A percentile compares a stretch with the other conserved stretches of the same genome.
Conservation (phyloP, 2,329 filamentous ascomycete genomes). For the Karstenula rhodostoma region DNA sequence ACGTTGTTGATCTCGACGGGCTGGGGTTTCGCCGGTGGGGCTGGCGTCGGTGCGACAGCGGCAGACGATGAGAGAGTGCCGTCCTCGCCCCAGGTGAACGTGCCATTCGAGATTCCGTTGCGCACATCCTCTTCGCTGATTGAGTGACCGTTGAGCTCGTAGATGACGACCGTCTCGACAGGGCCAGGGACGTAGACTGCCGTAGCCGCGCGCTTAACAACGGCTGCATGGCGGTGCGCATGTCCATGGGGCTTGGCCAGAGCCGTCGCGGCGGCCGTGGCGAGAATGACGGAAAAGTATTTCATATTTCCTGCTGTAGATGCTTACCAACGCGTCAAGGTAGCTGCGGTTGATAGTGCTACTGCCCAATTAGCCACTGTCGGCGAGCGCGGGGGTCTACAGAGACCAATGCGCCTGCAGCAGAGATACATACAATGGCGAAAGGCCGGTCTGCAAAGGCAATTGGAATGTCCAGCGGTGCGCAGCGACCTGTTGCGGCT, state of each 20-base stretch:
- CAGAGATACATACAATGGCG: neutral
- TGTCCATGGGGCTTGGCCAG: conserved; percentile 68
- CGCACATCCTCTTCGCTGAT: conserved; percentile 72
- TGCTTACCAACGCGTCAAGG: conserved; percentile 8
- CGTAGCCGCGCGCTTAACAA: conserved; percentile 61
- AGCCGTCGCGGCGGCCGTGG: conserved; percentile 56
- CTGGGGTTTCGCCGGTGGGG: conserved; percentile 22
- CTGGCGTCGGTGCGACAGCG: conserved; percentile 26
- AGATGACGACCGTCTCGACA: conserved; percentile 71
- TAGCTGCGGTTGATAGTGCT: conserved; percentile 5
- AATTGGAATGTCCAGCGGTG: conserved; percentile 1
- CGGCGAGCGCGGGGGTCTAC: neutral
- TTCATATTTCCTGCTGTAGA: conserved; percentile 45
- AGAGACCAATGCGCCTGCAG: conserved; percentile 10
- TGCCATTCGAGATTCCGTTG: conserved; percentile 74
- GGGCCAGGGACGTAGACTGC: conserved; percentile 61
- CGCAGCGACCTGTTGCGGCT: conserved; percentile 20
- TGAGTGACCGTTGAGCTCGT: conserved; percentile 71
- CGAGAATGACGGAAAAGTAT: conserved; percentile 43
- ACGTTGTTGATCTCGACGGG: conserved; percentile 7
- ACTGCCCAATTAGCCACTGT: conserved; percentile 17
- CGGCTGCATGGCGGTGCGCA: conserved; percentile 60
- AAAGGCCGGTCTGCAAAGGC: neutral
- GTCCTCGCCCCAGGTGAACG: conserved; percentile 69
- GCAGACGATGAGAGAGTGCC: conserved; percentile 55